Evolutionary conservation across 1,284 basidiomycete genomes (phyloP).

Genomic region (Papiliotrema fonsecae): DNA sequence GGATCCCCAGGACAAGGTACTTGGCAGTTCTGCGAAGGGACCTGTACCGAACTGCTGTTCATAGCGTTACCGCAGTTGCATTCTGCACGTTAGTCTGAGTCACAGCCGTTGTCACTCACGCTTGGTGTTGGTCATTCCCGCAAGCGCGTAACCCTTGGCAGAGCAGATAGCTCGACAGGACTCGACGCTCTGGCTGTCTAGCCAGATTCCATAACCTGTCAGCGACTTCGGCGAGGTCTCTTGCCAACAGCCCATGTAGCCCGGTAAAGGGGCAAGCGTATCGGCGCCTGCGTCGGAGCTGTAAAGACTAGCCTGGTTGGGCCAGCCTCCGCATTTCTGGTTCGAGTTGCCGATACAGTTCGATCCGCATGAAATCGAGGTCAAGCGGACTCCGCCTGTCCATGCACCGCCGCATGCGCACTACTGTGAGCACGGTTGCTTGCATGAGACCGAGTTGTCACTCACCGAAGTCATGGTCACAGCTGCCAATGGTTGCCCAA

Average conservation of each 20-base stretch:
- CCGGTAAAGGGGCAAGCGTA: neutral
- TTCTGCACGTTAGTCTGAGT: neutral
- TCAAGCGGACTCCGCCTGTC: neutral
- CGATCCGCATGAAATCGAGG: neutral
- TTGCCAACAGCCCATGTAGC: slow-evolving; percentile 13
- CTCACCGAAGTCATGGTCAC: neutral
- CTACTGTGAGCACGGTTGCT: neutral
- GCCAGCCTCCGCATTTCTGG: neutral
- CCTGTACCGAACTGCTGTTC: neutral
- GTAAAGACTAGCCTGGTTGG: neutral
- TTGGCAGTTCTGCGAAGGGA: slow-evolving; percentile 12
- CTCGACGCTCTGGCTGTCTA: slow-evolving; percentile 8
- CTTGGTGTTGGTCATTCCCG: slow-evolving; percentile 11
- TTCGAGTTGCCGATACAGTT: neutral
- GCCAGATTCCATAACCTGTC: neutral
- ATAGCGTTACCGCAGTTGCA: slow-evolving; percentile 1
- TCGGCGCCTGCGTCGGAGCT: neutral
- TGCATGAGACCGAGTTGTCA: neutral
- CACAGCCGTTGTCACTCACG: neutral
- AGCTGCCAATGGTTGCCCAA: slow-evolving; percentile 2
- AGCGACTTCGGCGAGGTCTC: slow-evolving; percentile 1
- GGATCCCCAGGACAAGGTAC: slow-evolving; percentile 18
- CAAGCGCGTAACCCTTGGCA: slow-evolving; percentile 13
- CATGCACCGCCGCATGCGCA: neutral
- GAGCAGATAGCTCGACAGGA: slow-evolving; percentile 11